Percentiles rank a stretch among this genome's conserved stretches.
Conservation (phyloP, 2,329 filamentous ascomycete species). For the Fusarium sacchari region DNA sequence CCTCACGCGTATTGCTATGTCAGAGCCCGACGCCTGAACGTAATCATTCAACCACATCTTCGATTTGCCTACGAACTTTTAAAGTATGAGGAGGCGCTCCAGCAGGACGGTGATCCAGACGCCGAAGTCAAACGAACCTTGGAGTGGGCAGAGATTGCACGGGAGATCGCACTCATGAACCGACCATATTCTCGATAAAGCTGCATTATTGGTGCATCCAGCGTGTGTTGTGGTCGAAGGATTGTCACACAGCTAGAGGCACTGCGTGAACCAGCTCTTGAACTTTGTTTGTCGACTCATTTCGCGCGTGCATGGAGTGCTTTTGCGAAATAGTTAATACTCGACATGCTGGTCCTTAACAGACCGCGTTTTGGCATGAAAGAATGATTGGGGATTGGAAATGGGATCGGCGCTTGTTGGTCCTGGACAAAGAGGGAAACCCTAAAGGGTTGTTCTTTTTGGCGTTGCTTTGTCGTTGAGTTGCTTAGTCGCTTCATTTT, state of each 20-base stretch:
- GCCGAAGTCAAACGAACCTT: conserved; percentile 74
- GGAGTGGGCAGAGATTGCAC: conserved; percentile 88
- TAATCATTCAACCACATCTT: conserved; percentile 97
- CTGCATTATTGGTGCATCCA: background rate
- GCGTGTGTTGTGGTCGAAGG: background rate
- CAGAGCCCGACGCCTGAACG: conserved; percentile 88
- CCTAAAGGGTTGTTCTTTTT: background rate
- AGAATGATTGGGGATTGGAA: background rate
- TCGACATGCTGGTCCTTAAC: background rate
- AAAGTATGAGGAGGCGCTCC: conserved; percentile 90
- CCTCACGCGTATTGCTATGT: conserved; percentile 97
- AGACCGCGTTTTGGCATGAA: background rate
- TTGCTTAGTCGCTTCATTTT: background rate
- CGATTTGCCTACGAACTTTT: conserved; percentile 94
- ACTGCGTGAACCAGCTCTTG: background rate
- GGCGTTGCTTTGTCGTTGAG: conserved; percentile 19
- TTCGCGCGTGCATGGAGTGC: background rate
- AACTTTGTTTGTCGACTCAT: background rate
- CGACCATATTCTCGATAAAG: conserved; percentile 81
- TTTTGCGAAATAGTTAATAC: background rate
- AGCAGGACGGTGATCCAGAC: conserved; percentile 58
- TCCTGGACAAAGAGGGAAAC: background rate
- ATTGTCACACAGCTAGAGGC: background rate
- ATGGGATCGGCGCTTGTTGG: conserved; percentile 23
- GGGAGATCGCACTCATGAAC: conserved; percentile 96